Evolutionary conservation across 2,329 filamentous ascomycete genomes (phyloP), one percentile per base, ranked within the genome.

Genomic region (Magnaporthales sp.): DNA sequence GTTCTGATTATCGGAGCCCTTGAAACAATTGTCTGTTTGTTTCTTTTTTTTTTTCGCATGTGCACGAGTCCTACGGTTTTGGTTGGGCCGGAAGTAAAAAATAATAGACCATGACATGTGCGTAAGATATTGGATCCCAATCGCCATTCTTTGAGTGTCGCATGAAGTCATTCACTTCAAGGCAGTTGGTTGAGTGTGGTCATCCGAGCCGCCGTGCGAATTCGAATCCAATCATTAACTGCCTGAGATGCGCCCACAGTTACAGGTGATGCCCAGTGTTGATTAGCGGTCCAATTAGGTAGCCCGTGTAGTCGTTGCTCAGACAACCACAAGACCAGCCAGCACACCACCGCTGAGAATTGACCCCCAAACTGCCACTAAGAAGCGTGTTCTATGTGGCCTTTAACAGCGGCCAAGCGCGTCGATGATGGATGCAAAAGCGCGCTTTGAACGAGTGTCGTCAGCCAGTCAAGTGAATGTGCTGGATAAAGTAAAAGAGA

Each of bases 261-360:
- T 46, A n/a, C 38, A 46, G 5, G 15, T 46, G 38, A n/a, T 46
- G 38, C 15, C 38, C n/a, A 19, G 38, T 46, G 38, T 46, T 46
- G 38, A 46, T 46, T n/a, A 46, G n/a, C 15, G 38, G 15, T 13
- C 38, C 38, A 46, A 46, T 46, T 3, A 46, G n/a, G 15, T 46
- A 46, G 15, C n/a, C n/a, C n/a, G n/a, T 46, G 15, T 6, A 6
- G 2, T n/a, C 7, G 54, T 58, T 58, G 54, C 54, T 58, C 54
- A 58, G 54, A 58, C 54, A 58, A 58, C 54, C 54, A 58, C 54
- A 26, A 58, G 54, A 58, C 54, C 54, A 58, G 54, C n/a, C 51
- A 56, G 51, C n/a, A 2, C n/a, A 58, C 54, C 54, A 26, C 24
- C 54, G 24, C n/a, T 58, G n/a, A 26, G 54, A 58, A 58, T 58